phyloP scores from a whole-genome alignment of 2,329 filamentous ascomycete species.

The Penicillium sp. region DNA sequence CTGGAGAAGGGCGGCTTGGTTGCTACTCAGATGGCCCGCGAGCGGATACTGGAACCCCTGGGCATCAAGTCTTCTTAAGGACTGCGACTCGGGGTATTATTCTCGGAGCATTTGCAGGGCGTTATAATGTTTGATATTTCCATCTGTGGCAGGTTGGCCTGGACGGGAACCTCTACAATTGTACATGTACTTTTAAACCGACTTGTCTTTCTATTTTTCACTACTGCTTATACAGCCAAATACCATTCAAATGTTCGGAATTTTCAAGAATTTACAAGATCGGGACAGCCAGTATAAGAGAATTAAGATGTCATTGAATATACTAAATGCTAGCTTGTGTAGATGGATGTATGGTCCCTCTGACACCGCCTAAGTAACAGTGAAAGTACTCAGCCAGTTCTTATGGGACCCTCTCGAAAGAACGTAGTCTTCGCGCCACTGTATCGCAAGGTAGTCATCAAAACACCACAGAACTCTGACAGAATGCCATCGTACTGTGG shows the following conservation, averaged over 20 bases:
- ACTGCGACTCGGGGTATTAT: conserved; percentile 21
- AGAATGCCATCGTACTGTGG: conserved; percentile 68
- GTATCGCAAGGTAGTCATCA: conserved; percentile 68
- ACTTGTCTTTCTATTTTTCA: conserved; percentile 21
- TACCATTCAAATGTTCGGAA: conserved; percentile 9
- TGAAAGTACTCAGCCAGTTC: conserved; percentile 69
- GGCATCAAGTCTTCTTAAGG: conserved; percentile 39
- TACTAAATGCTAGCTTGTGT: conserved; percentile 41
- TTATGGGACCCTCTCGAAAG: conserved; percentile 62
- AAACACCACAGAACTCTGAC: conserved; percentile 58
- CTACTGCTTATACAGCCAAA: conserved; percentile 15
- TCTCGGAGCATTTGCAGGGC: conserved; percentile 41
- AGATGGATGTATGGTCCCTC: conserved; percentile 68
- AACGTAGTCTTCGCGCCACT: conserved; percentile 59
- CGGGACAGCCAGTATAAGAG: not conserved
- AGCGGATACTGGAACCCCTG: conserved; percentile 67
- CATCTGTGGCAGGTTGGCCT: conserved; percentile 24
- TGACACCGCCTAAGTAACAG: conserved; percentile 80
- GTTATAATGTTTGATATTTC: conserved; percentile 32
- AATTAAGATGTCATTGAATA: not conserved
- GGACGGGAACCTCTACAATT: conserved; percentile 24
- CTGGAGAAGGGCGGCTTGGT: conserved; percentile 81
- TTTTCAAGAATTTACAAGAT: not conserved
- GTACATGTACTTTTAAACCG: conserved; percentile 40
- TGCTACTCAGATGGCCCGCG: conserved; percentile 72